A percentile compares a stretch with the other conserved stretches of the same genome.
Conservation (phyloP, 2,329 filamentous ascomycete genomes). For the Xylariaceae sp. region DNA sequence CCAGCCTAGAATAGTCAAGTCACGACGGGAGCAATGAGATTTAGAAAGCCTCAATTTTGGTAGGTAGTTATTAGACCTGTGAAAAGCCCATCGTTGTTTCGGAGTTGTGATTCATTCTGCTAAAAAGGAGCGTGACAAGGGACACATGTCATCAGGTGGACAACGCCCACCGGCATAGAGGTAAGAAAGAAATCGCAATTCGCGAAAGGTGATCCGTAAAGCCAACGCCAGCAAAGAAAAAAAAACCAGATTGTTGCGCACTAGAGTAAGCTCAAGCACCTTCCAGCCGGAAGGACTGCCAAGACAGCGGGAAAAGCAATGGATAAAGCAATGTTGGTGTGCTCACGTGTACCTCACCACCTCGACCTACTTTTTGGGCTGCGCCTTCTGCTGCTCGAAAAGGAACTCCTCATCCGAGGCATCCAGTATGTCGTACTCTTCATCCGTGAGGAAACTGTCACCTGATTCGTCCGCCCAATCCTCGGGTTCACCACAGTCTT, state of each 20-base stretch:
- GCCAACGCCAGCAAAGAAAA: conserved; percentile 9
- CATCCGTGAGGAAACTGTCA: conserved; percentile 86
- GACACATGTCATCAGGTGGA: conserved; percentile 16
- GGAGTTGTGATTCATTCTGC: conserved; percentile 17
- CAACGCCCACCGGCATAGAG: conserved; percentile 2
- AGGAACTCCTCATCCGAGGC: conserved; percentile 84
- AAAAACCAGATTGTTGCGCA: conserved; percentile 12
- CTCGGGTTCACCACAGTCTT: conserved; percentile 51
- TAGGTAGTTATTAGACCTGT: conserved; percentile 13
- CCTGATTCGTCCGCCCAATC: conserved; percentile 59
- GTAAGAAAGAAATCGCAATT: conserved; percentile 14
- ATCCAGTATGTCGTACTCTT: conserved; percentile 96
- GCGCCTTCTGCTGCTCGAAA: conserved; percentile 46
- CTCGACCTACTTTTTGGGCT: conserved; percentile 27
- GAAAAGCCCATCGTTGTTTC: conserved; percentile 12
- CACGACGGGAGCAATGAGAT: neutral
- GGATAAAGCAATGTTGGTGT: neutral
- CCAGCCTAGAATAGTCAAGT: neutral
- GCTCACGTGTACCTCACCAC: neutral
- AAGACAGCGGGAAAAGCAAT: neutral
- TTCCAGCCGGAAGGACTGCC: conserved; percentile 1
- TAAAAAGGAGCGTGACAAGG: conserved; percentile 19
- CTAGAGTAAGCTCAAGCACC: conserved; percentile 2
- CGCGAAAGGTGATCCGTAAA: conserved; percentile 11
- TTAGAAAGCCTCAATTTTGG: conserved; percentile 16